Evolutionary conservation across 192 early-diverging fungal species (phyloP), one percentile per base, ranked within the genome.

Genomic region (Dissophora globulifera): DNA sequence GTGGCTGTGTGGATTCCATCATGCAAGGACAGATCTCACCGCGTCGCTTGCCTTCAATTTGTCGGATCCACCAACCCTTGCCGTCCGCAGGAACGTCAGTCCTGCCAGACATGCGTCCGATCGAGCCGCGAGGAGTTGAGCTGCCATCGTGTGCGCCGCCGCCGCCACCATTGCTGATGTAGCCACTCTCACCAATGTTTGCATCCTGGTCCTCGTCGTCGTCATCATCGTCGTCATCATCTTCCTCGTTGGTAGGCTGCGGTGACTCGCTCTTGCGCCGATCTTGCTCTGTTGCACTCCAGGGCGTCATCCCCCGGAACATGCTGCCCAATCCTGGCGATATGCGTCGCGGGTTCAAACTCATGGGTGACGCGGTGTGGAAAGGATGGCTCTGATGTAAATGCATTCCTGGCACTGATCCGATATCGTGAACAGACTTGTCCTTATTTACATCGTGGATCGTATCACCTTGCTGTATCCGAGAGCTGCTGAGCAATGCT

Each of bases 1-100:
- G 8, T 26, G 51, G 23, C 10, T n/a, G 15, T 17, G 11, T 15
- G 22, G 19, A 25, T n/a, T 42, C 5, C 20, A 52, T 8, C 3
- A 54, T 62, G 26, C 69, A 71, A 0, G 69, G 69, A 19, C 69
- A 71, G 19, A 71, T 56, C 60, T 71, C 69, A 0, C 69, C 69
- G 4, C 59, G 42, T 4, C 62, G 54, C 31, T 54, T 75, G 25
- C 59, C 70, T 25, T 75, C 70, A 20, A 75, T 64, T 32, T 75
- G 70, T 2, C 59, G 59, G 23, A 75, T 54, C 70, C 70, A 75
- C 70, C 70, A 75, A 6, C 70, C 59, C 33, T 65, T 75, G 4
- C 62, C 56, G 7, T 75, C 62, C 10, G 56, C 46, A 7, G 70
- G 70, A 11, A 75, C 66, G 1, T 62, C 62, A 0, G 32, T 23